Evolutionary conservation across 2,329 filamentous ascomycete species (phyloP).

Genomic region (Rhynchosporium agropyri): DNA sequence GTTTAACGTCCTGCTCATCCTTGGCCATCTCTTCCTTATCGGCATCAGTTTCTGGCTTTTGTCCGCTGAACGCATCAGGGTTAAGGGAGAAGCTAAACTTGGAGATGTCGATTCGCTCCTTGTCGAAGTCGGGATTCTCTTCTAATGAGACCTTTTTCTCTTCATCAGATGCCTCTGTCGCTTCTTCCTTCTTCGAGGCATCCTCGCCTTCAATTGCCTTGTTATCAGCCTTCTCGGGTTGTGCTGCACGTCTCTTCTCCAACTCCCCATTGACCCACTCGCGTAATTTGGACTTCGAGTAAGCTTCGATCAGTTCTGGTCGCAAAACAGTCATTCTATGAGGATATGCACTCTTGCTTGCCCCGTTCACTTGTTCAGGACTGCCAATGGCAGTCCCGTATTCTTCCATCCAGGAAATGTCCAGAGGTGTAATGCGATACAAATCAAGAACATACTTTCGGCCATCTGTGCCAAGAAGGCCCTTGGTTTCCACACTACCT

Average conservation of each 20-base stretch:
- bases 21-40: slow-evolving; percentile 82
- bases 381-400: slow-evolving; percentile 52
- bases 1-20: slow-evolving; percentile 87
- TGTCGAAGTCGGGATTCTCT: slow-evolving; percentile 39
- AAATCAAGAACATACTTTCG: slow-evolving; percentile 97
- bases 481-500: slow-evolving; percentile 96
- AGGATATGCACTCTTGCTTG: slow-evolving; percentile 61
- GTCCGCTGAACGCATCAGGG: slow-evolving; percentile 93
- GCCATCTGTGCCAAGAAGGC: slow-evolving; percentile 92
- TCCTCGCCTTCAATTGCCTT: slow-evolving; percentile 42
- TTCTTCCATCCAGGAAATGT: slow-evolving; percentile 88
- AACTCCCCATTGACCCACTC: slow-evolving; percentile 85
- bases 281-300: slow-evolving; percentile 82
- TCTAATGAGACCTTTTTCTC: slow-evolving; percentile 36
- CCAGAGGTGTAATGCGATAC: slow-evolving; percentile 90
- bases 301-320: slow-evolving; percentile 84
- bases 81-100: slow-evolving; percentile 89
- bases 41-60: slow-evolving; percentile 83
- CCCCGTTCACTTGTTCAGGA: slow-evolving; percentile 41
- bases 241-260: slow-evolving; percentile 58
- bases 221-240: slow-evolving; percentile 40
- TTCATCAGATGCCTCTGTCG: slow-evolving; percentile 38
- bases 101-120: slow-evolving; percentile 78
- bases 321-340: slow-evolving; percentile 95
- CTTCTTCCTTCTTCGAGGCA: slow-evolving; percentile 35